Percentiles rank a stretch among this genome's conserved stretches.
These are phyloP conservation scores for Umbelopsis sp. DNA, from an alignment of 192 early-diverging fungal genomes.

Conservation along the genomic window DNA sequence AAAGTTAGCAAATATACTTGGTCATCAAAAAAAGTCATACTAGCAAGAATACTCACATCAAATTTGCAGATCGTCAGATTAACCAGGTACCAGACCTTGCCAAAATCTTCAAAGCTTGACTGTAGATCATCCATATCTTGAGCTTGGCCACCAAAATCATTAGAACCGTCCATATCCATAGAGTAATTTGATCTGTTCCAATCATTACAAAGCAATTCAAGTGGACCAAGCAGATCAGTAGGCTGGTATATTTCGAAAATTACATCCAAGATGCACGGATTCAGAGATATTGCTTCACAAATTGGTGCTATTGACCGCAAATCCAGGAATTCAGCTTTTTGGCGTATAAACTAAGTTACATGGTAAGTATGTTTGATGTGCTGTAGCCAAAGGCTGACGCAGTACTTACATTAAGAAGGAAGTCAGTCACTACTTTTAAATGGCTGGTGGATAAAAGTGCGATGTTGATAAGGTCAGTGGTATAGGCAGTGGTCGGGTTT, in stretches of 20 bases:
- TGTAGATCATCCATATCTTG: constrained; percentile 30
- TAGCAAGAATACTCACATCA: constrained; percentile 21
- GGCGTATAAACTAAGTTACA: constrained; percentile 28
- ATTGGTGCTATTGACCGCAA: constrained; percentile 29
- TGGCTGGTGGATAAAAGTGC: constrained; percentile 33
- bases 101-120: constrained; percentile 30
- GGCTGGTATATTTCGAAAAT: constrained; percentile 38
- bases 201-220: constrained; percentile 37
- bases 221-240: constrained; percentile 25
- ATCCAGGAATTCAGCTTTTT: constrained; percentile 18
- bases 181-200: constrained; percentile 28
- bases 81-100: constrained; percentile 36
- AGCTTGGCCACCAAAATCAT: not conserved
- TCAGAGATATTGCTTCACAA: constrained; percentile 28
- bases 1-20: too few species aligned
- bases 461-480: constrained; percentile 32
- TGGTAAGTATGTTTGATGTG: not conserved
- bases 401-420: constrained; percentile 31
- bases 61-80: constrained; percentile 24
- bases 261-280: constrained; percentile 36
- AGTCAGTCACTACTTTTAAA: constrained; percentile 27
- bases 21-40: too few species aligned
- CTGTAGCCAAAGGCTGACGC: not conserved
- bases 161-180: constrained; percentile 3
- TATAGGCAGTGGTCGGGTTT: constrained; percentile 7